Conservation (phyloP, 2,329 filamentous ascomycete genomes). For the Bipolaris cookei region DNA sequence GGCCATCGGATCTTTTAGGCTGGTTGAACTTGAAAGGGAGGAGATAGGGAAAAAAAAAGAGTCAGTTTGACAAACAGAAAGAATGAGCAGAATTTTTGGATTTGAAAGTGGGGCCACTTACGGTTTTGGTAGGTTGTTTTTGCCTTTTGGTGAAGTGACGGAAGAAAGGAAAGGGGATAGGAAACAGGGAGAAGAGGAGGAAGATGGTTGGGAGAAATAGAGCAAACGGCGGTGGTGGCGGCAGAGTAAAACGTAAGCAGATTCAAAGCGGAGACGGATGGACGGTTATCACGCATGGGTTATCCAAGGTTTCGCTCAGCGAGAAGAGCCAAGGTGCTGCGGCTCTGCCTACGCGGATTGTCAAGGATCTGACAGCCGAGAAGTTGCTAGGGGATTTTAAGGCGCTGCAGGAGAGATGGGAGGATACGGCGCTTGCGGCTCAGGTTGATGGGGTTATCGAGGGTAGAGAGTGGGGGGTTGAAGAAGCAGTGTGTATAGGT, state of each 20-base stretch:
- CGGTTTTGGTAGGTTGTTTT: neutral
- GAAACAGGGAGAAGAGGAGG: neutral
- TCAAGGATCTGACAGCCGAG: conserved; percentile 34
- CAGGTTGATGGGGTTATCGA: conserved; percentile 24
- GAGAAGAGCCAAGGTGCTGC: neutral
- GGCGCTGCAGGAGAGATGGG: conserved; percentile 34
- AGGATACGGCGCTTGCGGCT: conserved; percentile 28
- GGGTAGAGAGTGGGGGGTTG: conserved; percentile 8
- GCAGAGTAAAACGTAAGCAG: conserved; percentile 41
- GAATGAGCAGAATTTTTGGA: neutral
- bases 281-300: conserved; percentile 46
- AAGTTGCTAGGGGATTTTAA: conserved; percentile 33
- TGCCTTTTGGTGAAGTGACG: too few species aligned
- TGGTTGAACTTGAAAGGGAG: too few species aligned
- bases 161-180: too few species aligned
- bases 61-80: neutral
- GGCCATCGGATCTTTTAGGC: too few species aligned
- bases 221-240: conserved; percentile 1
- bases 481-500: conserved; percentile 44
- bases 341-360: conserved; percentile 19
- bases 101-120: neutral
- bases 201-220: neutral
- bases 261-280: conserved; percentile 44
- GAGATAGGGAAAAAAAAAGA: neutral
- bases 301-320: conserved; percentile 17